A percentile compares a stretch with the other conserved stretches of the same genome.
These are phyloP conservation scores for Hippophae rhamnoides DNA, from an alignment of 306 rosid genomes.

Conservation along the genomic window DNA sequence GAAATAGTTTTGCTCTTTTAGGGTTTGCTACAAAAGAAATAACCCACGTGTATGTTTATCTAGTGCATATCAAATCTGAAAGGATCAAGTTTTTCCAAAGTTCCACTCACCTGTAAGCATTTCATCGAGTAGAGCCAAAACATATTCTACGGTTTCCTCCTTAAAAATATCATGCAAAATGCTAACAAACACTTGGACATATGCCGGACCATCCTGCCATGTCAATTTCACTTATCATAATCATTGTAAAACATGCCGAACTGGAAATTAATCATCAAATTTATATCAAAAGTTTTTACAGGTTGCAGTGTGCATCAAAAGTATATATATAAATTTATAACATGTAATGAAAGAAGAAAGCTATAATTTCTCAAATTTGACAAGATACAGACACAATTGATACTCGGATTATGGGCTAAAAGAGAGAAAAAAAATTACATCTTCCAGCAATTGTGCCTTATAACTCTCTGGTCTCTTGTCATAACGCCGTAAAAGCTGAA, in stretches of 20 bases:
- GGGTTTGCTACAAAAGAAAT: constrained; percentile 61
- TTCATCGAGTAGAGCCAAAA: constrained; percentile 78
- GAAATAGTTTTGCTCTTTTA: constrained; percentile 80
- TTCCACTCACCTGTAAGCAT: constrained; percentile 67
- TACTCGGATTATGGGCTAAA: constrained; percentile 2
- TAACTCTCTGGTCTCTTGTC: constrained; percentile 73
- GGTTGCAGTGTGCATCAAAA: not conserved
- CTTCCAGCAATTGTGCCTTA: constrained; percentile 83
- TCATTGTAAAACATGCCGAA: constrained; percentile 8
- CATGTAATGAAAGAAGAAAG: not conserved
- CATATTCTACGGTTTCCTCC: constrained; percentile 92
- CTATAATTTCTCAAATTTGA: constrained; percentile 1
- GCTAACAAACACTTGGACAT: constrained; percentile 69
- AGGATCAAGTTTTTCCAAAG: not conserved
- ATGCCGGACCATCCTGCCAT: constrained; percentile 91
- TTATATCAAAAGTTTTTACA: constrained; percentile 4
- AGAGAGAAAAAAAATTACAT: constrained; percentile 31
- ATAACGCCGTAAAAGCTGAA: constrained; percentile 87
- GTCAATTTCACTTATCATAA: constrained; percentile 11
- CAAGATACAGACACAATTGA: not conserved
- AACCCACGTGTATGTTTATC: constrained; percentile 8
- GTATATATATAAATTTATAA: not conserved
- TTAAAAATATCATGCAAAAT: constrained; percentile 76
- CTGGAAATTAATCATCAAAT: constrained; percentile 1
- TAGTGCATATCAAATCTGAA: not conserved